Conservation (phyloP, 257 asterid species). For the Solanum dulcamara region DNA sequence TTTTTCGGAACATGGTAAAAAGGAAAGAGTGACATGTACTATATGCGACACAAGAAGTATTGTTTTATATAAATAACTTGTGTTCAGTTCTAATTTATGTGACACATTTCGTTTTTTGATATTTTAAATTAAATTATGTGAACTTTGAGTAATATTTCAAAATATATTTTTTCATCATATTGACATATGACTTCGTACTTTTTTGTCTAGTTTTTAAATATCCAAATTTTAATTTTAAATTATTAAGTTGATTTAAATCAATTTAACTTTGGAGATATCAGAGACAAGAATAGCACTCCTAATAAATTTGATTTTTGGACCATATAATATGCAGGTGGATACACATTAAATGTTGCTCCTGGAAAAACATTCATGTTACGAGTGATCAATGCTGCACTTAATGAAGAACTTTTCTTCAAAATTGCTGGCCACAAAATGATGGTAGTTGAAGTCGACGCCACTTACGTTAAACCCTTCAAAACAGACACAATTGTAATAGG, state of each 20-base stretch:
- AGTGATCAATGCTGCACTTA: constrained; percentile 81
- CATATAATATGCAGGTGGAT: constrained; percentile 37
- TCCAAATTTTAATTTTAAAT: too few relatives aligned
- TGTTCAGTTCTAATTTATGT: background rate
- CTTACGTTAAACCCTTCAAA: constrained; percentile 80
- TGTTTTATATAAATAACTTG: background rate
- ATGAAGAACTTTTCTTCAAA: constrained; percentile 85
- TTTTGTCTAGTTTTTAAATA: too few relatives aligned
- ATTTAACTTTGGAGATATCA: too few relatives aligned
- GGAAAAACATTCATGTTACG: constrained; percentile 79
- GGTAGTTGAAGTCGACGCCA: constrained; percentile 88
- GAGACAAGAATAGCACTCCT: too few relatives aligned
- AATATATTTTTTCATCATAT: too few relatives aligned
- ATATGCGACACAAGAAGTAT: background rate
- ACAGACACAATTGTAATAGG: constrained; percentile 55
- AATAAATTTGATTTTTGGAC: background rate
- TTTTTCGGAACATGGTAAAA: background rate
- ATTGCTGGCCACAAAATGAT: constrained; percentile 76
- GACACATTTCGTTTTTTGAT: background rate
- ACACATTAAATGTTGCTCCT: constrained; percentile 40
- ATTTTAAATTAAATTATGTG: too few relatives aligned
- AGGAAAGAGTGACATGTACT: background rate
- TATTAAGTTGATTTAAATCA: too few relatives aligned
- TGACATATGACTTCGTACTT: too few relatives aligned
- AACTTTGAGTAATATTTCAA: too few relatives aligned